Base-by-base conservation (phyloP, 495 filamentous ascomycete species). In the Penicillium mononematosum region DNA sequence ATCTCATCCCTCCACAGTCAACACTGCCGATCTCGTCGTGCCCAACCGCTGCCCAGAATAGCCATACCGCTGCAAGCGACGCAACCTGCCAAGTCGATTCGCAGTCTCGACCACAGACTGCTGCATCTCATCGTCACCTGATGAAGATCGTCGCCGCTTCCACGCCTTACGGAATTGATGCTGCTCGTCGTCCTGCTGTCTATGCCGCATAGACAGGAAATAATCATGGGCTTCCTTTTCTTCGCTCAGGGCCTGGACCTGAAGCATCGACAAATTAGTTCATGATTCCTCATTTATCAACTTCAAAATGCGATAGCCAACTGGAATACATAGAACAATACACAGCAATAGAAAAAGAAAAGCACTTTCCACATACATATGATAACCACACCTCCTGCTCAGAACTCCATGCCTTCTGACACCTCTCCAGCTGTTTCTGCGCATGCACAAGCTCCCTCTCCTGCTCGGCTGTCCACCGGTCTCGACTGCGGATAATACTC, bases 401-500 rank as follows among this genome's bases (percentile, higher is more conserved):
- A 2, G 74, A 77, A 50, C 71, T 75, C 74, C 74, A 77, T 5
- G 74, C 72, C 49, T 70, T 77, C 50, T 77, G 74, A 59, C 74
- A 77, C 41, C 68, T 51, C 32, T 61, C 67, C 39, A 77, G 51
- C 45, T 77, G 63, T 14, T 55, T 59, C 50, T 64, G 49, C 1
- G 74, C 74, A 53, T 61, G 60, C 6, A 55, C 45, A 47, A 77
- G 62, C 46, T 73, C 62, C 3, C 55, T 56, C 43, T 77, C 74
- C 43, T 74, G 74, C 27, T 72, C 66, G 2, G 20, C 55, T 11
- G 72, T 73, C 74, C 74, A 77, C 22, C 70, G 70, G 41, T 56
- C 64, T 42, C 53, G 58, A 48, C 62, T 70, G 19, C 67, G 62
- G 32, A 75, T 61, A 44, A 72, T 63, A 60, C 61, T 74, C 14